Percentiles rank a stretch among this genome's conserved stretches.
Evolutionary conservation across 805 yeast genomes (phyloP).

Genomic region (Priceomyces medius): DNA sequence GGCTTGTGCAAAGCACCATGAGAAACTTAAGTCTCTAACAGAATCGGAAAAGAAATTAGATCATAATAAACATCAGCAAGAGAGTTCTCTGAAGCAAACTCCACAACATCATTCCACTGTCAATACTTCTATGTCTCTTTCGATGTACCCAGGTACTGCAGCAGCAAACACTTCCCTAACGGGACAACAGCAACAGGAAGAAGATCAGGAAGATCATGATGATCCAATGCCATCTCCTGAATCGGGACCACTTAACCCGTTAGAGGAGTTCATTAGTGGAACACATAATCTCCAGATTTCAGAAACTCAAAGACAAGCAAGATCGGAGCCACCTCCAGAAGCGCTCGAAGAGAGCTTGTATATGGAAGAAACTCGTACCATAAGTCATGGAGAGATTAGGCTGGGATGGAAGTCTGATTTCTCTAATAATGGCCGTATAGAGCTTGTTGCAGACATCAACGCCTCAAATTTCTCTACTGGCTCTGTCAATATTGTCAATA

Average conservation of each 20-base stretch:
- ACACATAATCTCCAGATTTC: background rate
- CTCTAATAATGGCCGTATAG: slow-evolving; percentile 72
- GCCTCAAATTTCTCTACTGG: slow-evolving; percentile 61
- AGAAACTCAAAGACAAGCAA: no score
- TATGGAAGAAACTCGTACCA: slow-evolving; percentile 70
- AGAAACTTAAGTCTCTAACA: slow-evolving; percentile 47
- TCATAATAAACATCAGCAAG: background rate
- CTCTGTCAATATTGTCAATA: slow-evolving; percentile 42
- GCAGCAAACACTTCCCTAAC: background rate
- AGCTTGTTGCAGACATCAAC: slow-evolving; percentile 69
- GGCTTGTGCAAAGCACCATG: slow-evolving; percentile 58
- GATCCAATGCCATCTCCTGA: no score
- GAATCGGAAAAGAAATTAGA: slow-evolving; percentile 27
- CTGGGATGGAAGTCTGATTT: slow-evolving; percentile 96
- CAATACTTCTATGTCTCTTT: slow-evolving; percentile 21
- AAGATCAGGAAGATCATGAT: background rate
- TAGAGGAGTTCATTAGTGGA: background rate
- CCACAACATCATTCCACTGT: slow-evolving; percentile 29
- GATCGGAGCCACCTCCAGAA: slow-evolving; percentile 20
- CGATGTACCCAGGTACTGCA: slow-evolving; percentile 5
- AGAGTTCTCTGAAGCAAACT: background rate
- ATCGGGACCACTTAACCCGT: background rate
- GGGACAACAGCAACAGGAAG: background rate
- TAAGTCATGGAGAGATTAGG: slow-evolving; percentile 78
- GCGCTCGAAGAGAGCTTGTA: slow-evolving; percentile 36